Conservation (phyloP, 176 grass and related monocot genomes). For the Hyparrhenia diplandra region DNA sequence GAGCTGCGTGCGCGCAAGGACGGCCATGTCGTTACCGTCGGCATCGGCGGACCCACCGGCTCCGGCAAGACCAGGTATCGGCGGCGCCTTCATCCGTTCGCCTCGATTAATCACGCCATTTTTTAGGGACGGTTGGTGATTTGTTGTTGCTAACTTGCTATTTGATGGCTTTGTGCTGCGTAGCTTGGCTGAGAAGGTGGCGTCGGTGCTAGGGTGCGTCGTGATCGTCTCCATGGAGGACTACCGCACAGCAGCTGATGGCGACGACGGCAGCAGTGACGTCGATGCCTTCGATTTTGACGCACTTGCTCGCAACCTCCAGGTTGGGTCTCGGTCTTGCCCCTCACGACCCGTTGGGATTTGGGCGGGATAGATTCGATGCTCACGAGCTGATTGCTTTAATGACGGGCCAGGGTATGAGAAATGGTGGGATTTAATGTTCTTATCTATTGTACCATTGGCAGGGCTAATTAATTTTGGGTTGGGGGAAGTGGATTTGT, state of each 20-base stretch:
- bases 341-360: conserved; percentile 3
- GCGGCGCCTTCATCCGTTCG: not conserved
- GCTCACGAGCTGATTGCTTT: conserved; percentile 23
- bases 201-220: conserved; percentile 81
- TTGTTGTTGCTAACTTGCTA: not conserved
- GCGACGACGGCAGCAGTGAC: conserved; percentile 77
- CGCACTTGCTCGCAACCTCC: conserved; percentile 57
- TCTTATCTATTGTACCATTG: not conserved
- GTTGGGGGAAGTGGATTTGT: conserved; percentile 17
- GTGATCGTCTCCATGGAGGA: conserved; percentile 98
- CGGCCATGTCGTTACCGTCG: conserved; percentile 76
- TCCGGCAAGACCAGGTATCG: conserved; percentile 91
- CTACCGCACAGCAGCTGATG: conserved; percentile 70
- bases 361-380: conserved; percentile 27
- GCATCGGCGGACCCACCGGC: conserved; percentile 88
- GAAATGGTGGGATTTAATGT: conserved; percentile 21
- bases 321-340: conserved; percentile 53
- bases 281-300: conserved; percentile 73
- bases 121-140: not conserved
- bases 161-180: not conserved
- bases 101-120: not conserved
- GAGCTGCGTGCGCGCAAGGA: conserved; percentile 95
- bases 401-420: not conserved
- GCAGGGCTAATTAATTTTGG: not conserved
- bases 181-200: conserved; percentile 97